Evolutionary conservation across 768 basidiomycete species (phyloP).

Genomic region (Trametes sanguinea): DNA sequence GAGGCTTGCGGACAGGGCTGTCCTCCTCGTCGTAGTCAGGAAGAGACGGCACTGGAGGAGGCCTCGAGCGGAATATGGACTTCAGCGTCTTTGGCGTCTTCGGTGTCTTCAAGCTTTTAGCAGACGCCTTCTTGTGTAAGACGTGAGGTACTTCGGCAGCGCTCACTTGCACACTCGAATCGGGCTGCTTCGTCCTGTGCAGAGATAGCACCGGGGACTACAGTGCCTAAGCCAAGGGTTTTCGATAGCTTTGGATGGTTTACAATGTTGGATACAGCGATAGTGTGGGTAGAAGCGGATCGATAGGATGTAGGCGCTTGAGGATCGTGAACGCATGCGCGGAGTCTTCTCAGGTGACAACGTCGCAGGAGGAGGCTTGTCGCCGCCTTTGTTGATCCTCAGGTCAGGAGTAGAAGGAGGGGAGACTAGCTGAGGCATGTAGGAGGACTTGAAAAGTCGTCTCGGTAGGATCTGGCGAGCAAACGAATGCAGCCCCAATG

Average conservation of each 20-base stretch:
- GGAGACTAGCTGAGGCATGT: background rate
- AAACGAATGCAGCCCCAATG: background rate
- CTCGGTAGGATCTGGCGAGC: background rate
- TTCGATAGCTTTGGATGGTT: constrained; percentile 17
- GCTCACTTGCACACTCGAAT: background rate
- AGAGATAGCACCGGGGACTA: constrained; percentile 1
- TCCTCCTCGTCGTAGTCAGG: constrained; percentile 4
- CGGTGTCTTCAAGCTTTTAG: constrained; percentile 7
- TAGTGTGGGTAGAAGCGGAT: background rate
- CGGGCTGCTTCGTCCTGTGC: background rate
- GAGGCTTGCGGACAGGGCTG: constrained; percentile 6
- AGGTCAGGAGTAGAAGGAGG: background rate
- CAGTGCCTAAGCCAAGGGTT: constrained; percentile 10
- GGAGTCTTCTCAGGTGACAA: background rate
- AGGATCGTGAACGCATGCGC: background rate
- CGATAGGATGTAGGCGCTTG: background rate
- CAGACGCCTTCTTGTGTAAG: constrained; percentile 1
- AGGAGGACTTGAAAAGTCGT: background rate
- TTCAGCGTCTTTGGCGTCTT: constrained; percentile 10
- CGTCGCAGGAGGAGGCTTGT: background rate
- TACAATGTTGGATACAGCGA: constrained; percentile 4
- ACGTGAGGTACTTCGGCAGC: background rate
- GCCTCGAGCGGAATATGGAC: constrained; percentile 13
- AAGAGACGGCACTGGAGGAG: constrained; percentile 4
- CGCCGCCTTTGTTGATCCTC: background rate